phyloP scores from a whole-genome alignment of 371 early-diverging fungal genomes.

The Zopfochytrium polystomum region DNA sequence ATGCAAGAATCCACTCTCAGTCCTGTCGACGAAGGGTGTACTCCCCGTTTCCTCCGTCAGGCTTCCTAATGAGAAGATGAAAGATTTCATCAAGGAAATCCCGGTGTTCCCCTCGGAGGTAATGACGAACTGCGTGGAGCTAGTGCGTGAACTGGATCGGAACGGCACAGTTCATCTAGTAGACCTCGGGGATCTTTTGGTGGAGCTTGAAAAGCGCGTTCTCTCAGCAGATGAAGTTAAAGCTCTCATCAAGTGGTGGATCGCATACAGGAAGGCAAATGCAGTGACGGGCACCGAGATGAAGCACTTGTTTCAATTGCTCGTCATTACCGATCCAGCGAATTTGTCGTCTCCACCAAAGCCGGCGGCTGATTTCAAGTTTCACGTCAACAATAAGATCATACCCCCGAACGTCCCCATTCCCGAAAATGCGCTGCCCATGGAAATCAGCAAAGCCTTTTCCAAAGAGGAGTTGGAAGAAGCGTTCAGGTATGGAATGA shows the following conservation, averaged over 20 bases:
- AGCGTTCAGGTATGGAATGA: constrained; percentile 47
- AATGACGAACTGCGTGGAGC: constrained; percentile 52
- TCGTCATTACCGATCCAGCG: constrained; percentile 21
- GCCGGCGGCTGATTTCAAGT: constrained; percentile 18
- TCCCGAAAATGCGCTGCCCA: constrained; percentile 61
- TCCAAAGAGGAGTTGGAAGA: constrained; percentile 49
- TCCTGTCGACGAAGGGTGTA: constrained; percentile 71
- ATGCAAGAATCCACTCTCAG: constrained; percentile 47
- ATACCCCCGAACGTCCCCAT: constrained; percentile 53
- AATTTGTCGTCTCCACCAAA: constrained; percentile 5
- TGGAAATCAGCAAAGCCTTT: constrained; percentile 63
- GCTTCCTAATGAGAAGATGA: constrained; percentile 51
- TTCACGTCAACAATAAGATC: constrained; percentile 28
- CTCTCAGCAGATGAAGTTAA: constrained; percentile 60
- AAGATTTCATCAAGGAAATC: constrained; percentile 60
- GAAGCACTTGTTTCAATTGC: constrained; percentile 18
- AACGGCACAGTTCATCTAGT: constrained; percentile 43
- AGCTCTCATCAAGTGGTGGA: constrained; percentile 78
- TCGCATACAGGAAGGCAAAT: constrained; percentile 30
- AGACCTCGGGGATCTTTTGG: constrained; percentile 59
- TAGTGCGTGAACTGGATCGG: constrained; percentile 55
- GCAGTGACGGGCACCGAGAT: constrained; percentile 21
- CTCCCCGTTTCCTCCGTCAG: constrained; percentile 53
- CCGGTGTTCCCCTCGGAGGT: constrained; percentile 58
- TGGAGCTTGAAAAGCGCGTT: constrained; percentile 60